Conservation (phyloP, 1,139 yeast species). For the Magnusiomyces starmeri region DNA sequence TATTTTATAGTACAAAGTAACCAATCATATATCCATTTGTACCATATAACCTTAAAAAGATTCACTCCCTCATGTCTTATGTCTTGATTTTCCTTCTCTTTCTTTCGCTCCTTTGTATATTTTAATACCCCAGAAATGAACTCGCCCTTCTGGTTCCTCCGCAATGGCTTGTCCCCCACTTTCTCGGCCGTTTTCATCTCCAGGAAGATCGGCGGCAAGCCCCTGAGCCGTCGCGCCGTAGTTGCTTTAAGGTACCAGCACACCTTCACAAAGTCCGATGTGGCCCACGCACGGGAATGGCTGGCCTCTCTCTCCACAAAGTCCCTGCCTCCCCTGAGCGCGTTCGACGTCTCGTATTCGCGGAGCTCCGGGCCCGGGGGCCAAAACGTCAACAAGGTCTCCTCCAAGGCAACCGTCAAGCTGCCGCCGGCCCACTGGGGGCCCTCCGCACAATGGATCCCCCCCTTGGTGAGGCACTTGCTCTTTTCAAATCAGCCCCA, state of each 20-base stretch:
- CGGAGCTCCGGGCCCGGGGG: constrained; percentile 94
- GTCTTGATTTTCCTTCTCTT: no score
- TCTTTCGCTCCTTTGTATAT: no score
- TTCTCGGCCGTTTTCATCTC: neutral
- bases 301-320: constrained; percentile 32
- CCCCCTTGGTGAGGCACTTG: constrained; percentile 39
- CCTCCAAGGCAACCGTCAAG: constrained; percentile 63
- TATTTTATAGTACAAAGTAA: no score
- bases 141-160: no score
- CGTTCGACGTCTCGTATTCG: constrained; percentile 51
- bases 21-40: no score
- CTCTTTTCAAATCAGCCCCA: neutral
- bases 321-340: constrained; percentile 41
- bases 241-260: no score
- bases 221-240: no score
- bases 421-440: constrained; percentile 45
- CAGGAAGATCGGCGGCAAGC: constrained; percentile 2
- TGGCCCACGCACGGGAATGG: constrained; percentile 40
- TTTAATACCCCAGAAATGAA: no score
- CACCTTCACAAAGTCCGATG: constrained; percentile 1
- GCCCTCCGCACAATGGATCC: constrained; percentile 52
- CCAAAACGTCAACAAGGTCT: constrained; percentile 75
- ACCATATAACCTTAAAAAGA: no score
- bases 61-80: no score
- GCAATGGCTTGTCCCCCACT: no score